Evolutionary conservation across 352 stramenopile genomes (phyloP), one percentile per base, ranked within the genome.

Genomic region (Globisporangium cylindrosporum): DNA sequence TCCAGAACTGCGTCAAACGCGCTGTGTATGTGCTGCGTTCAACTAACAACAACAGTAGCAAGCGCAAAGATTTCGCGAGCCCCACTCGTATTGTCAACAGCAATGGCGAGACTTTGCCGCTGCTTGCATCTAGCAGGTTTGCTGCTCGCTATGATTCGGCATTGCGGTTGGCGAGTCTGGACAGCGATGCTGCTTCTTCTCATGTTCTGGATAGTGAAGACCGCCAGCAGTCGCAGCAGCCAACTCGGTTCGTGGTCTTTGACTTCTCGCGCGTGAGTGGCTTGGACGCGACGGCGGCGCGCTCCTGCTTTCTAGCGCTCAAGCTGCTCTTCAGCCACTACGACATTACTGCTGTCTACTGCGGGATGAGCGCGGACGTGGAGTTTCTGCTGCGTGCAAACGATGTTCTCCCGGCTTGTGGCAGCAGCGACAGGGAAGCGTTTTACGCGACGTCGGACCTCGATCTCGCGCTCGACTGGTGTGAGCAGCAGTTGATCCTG

Each of bases 211-310:
- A 41, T 64, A 9, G 4, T 2, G 22, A 24, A 38, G 20, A 55
- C 59, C 22, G 53, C 36, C 24, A 29, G 2, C 34, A 29, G 20
- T 1, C 12, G 0, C 59, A 36, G 6, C 59, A 54, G 41, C 67
- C 67, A n/a, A 91, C 82, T 22, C 80, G 71, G 41, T 92, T 87
- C 73, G 72, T 93, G 59, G 79, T 95, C 38, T 74, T 95, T 32
- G 86, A 95, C 64, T 94, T 95, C 62, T 78, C 80, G 20, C 74
- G 77, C 57, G 87, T 95, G n/a, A 93, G 74, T 4, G 87, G 88
- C 1, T 78, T 95, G 69, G 88, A 95, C 64, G 84, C 85, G 12
- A 95, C 88, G 4, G 86, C 88, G 18, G 82, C 85, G 2, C 71
- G 86, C 7, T 89, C 80, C 1, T 92, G 84, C 56, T 93, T 93